Percentiles rank a stretch among this genome's conserved stretches.
Evolutionary conservation across 176 grass and related monocot species (phyloP).

Genomic region (Carex cristatella): DNA sequence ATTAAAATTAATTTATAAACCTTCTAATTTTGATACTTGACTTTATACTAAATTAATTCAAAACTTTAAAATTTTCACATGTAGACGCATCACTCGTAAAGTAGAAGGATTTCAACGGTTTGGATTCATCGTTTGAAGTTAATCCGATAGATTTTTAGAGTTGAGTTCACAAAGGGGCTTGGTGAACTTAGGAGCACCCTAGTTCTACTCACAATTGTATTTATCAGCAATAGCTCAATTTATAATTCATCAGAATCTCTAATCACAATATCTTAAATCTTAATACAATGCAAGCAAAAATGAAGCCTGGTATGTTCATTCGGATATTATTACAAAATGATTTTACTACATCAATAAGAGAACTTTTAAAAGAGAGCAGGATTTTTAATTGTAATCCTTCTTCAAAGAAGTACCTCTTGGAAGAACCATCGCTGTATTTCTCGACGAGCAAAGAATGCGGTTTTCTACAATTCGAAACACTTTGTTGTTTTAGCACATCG

Average conservation of each 20-base stretch:
- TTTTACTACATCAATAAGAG: background rate
- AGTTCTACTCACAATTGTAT: background rate
- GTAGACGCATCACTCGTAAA: too few relatives aligned
- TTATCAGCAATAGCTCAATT: background rate
- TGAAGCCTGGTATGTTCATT: background rate
- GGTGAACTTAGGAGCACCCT: too few relatives aligned
- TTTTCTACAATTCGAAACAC: constrained; percentile 34
- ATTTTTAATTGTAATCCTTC: background rate
- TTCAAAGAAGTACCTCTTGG: constrained; percentile 44
- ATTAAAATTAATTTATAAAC: too few relatives aligned
- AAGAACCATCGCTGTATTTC: constrained; percentile 51
- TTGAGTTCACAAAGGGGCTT: too few relatives aligned
- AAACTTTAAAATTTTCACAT: too few relatives aligned
- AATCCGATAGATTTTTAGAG: too few relatives aligned
- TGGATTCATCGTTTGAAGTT: too few relatives aligned
- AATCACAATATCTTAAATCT: background rate
- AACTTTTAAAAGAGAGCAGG: background rate
- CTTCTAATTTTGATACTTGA: too few relatives aligned
- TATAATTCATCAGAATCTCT: background rate
- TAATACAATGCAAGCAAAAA: background rate
- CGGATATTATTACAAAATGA: background rate
- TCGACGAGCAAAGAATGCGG: constrained; percentile 48
- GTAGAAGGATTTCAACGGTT: too few relatives aligned
- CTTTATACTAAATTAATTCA: too few relatives aligned
- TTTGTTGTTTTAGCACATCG: background rate